phyloP scores from a whole-genome alignment of 129 eudicot genomes.

The Dittrichia graveolens region DNA sequence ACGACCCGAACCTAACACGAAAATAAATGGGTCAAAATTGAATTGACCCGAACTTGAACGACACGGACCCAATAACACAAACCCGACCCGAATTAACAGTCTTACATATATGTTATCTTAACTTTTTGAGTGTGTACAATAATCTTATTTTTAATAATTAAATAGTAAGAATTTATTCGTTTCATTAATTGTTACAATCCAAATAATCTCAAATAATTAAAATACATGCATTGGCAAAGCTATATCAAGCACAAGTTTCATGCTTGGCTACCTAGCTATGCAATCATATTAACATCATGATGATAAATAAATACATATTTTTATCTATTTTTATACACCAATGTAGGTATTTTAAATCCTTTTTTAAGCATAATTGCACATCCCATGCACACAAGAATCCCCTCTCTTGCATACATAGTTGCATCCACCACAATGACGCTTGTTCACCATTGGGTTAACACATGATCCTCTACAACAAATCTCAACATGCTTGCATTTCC shows the following conservation, averaged over 20 bases:
- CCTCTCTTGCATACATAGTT: slow-evolving; percentile 44
- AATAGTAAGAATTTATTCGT: too few species aligned
- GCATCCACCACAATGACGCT: slow-evolving; percentile 62
- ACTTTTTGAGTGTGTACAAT: too few species aligned
- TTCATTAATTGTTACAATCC: background rate
- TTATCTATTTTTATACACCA: background rate
- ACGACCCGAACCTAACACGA: too few species aligned
- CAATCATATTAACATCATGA: background rate
- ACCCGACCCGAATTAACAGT: too few species aligned
- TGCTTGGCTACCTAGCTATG: background rate
- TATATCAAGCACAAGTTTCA: background rate
- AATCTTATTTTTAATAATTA: too few species aligned
- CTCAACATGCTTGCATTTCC: slow-evolving; percentile 49
- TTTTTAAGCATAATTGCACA: slow-evolving; percentile 58
- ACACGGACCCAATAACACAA: too few species aligned
- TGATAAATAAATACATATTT: background rate
- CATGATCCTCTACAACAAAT: slow-evolving; percentile 65
- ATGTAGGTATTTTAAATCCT: background rate
- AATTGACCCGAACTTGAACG: too few species aligned
- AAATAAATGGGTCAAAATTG: too few species aligned
- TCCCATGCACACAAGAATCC: slow-evolving; percentile 44
- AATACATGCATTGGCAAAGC: background rate
- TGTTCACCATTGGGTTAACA: slow-evolving; percentile 42
- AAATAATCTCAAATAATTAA: background rate
- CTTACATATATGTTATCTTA: too few species aligned